These are phyloP conservation scores for Nicotiana noctiflora DNA, from an alignment of 257 asterid genomes.

Conservation along the genomic window DNA sequence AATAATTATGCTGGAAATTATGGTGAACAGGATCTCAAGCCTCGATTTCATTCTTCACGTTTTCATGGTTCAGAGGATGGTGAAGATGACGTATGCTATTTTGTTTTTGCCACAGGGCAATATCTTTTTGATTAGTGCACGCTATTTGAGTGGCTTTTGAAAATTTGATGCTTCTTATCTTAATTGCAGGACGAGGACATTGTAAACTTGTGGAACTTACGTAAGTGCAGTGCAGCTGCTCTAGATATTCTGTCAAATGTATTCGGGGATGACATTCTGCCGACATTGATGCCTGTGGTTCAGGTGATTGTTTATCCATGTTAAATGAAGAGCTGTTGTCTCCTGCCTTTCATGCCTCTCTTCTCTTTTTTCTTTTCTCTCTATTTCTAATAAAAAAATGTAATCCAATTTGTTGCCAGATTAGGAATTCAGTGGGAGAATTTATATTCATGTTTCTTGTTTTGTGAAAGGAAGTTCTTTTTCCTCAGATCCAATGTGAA, in stretches of 20 bases:
- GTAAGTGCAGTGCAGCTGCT: slow-evolving; percentile 82
- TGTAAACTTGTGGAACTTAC: slow-evolving; percentile 85
- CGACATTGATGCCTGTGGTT: slow-evolving; percentile 82
- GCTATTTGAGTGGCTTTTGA: not conserved
- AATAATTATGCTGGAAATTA: not conserved
- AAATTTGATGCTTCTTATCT: not conserved
- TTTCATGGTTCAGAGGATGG: slow-evolving; percentile 89
- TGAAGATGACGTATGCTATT: slow-evolving; percentile 66
- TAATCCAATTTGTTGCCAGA: too few species aligned
- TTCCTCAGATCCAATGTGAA: too few species aligned
- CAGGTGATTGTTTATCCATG: slow-evolving; percentile 34
- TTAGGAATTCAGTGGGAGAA: too few species aligned
- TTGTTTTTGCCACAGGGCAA: not conserved
- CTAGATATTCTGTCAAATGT: slow-evolving; percentile 64
- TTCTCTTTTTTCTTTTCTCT: not conserved
- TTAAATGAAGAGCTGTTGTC: not conserved
- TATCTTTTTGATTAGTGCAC: not conserved
- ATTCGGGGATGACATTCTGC: slow-evolving; percentile 80
- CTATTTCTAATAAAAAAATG: not conserved
- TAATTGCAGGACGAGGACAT: slow-evolving; percentile 46
- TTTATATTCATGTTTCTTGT: too few species aligned
- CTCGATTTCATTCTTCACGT: slow-evolving; percentile 97
- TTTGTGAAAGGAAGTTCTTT: too few species aligned
- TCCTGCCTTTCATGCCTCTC: not conserved
- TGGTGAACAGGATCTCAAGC: slow-evolving; percentile 73